phyloP scores from a whole-genome alignment of 1,139 yeast genomes.

The Blastobotrys raffinosifermentans region DNA sequence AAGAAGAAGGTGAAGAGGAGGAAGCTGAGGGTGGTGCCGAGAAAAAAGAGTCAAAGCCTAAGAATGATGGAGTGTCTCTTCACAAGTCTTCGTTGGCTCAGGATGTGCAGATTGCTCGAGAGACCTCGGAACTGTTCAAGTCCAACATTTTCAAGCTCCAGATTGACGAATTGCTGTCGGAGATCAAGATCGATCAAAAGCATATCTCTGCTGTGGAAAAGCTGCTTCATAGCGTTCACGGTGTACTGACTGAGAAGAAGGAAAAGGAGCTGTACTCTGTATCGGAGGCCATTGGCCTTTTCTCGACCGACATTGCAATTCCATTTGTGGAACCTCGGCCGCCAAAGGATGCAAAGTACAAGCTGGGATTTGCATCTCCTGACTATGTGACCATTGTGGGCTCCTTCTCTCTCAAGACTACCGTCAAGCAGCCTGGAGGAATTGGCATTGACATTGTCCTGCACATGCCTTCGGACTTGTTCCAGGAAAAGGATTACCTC shows the following conservation, averaged over 20 bases:
- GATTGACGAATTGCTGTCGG: slow-evolving; percentile 82
- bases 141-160: slow-evolving; percentile 92
- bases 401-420: slow-evolving; percentile 81
- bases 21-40: slow-evolving; percentile 12
- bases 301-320: slow-evolving; percentile 49
- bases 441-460: slow-evolving; percentile 70
- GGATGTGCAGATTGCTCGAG: slow-evolving; percentile 86
- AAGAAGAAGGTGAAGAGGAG: slow-evolving; percentile 14
- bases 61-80: not conserved
- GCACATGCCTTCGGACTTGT: slow-evolving; percentile 69
- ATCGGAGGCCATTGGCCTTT: slow-evolving; percentile 42
- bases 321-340: slow-evolving; percentile 94
- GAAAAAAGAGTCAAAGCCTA: slow-evolving; percentile 5
- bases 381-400: slow-evolving; percentile 76
- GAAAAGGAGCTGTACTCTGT: slow-evolving; percentile 36
- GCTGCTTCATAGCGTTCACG: slow-evolving; percentile 70
- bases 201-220: slow-evolving; percentile 66
- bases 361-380: slow-evolving; percentile 67
- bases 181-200: slow-evolving; percentile 65
- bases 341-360: slow-evolving; percentile 55
- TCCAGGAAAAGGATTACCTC: slow-evolving; percentile 82
- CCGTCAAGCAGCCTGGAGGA: slow-evolving; percentile 57
- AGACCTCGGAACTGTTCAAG: slow-evolving; percentile 88
- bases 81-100: slow-evolving; percentile 48
- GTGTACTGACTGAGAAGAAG: slow-evolving; percentile 42